Percentiles rank a stretch among this genome's conserved stretches.
Evolutionary conservation across 2,329 filamentous ascomycete genomes (phyloP).

Genomic region (Monilinia fructicola): DNA sequence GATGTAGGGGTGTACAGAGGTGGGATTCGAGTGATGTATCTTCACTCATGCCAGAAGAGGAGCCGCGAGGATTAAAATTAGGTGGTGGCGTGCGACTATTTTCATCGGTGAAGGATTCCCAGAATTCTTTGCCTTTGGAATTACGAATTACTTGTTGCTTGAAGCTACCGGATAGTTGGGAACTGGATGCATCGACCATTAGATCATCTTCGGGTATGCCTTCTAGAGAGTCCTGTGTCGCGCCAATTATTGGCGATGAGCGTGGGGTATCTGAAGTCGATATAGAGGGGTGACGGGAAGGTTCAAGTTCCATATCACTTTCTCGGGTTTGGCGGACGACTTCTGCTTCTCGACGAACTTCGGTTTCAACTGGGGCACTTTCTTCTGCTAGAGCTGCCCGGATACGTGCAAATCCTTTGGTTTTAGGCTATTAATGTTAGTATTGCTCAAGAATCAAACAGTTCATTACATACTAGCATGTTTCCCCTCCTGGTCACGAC

Average conservation of each 20-base stretch:
- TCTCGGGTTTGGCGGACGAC: slow-evolving; percentile 94
- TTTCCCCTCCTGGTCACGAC: slow-evolving; percentile 86
- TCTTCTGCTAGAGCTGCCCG: slow-evolving; percentile 88
- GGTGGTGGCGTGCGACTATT: slow-evolving; percentile 55
- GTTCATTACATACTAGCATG: slow-evolving; percentile 64
- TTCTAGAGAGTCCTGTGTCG: slow-evolving; percentile 62
- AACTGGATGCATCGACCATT: slow-evolving; percentile 53
- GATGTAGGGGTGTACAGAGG: slow-evolving; percentile 36
- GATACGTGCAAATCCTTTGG: slow-evolving; percentile 92
- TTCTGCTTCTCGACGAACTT: slow-evolving; percentile 87
- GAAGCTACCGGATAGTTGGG: slow-evolving; percentile 62
- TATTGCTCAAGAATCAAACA: neutral
- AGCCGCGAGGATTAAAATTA: slow-evolving; percentile 56
- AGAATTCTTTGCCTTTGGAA: slow-evolving; percentile 70
- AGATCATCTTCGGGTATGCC: slow-evolving; percentile 69
- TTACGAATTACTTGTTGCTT: slow-evolving; percentile 72
- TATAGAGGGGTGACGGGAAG: slow-evolving; percentile 45
- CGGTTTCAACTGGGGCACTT: slow-evolving; percentile 79
- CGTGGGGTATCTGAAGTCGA: slow-evolving; percentile 48
- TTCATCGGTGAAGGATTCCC: slow-evolving; percentile 75
- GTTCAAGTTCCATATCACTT: slow-evolving; percentile 69
- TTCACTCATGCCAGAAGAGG: slow-evolving; percentile 63
- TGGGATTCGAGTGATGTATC: slow-evolving; percentile 53
- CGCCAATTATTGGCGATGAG: slow-evolving; percentile 67
- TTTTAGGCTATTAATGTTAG: slow-evolving; percentile 71